Evolutionary conservation across 192 early-diverging fungal species (phyloP), one percentile per base, ranked within the genome.

Genomic region (Linnemannia schmuckeri): DNA sequence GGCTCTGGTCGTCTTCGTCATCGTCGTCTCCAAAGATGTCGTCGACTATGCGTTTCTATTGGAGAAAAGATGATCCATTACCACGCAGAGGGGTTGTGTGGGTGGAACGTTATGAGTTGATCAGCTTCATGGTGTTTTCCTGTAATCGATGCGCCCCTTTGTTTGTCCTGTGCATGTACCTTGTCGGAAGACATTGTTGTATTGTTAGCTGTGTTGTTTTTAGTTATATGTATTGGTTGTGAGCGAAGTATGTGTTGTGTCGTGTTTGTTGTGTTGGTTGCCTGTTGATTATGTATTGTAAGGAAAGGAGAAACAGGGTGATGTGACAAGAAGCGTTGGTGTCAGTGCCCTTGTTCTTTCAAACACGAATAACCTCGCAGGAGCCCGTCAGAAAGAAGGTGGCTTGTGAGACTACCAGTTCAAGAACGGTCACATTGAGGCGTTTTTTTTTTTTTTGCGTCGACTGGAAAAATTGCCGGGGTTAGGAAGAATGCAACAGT

Each of bases 21-120:
- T 87, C 83, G 46, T 85, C 85, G 54, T 87, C 85, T n/a, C 85
- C 85, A 78, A 87, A 87, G 72, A 80, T 81, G 37, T 87, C 85
- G 46, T 76, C 79, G 15, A 49, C 69, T 24, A 75, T 81, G 63
- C 63, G 75, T 74, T 87, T 81, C 79, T 87, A 74, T 24, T 63
- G 66, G 38, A 37, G 35, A 20, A 44, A 37, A 27, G 44, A 70
- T 71, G 66, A 76, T 52, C 18, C 49, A 52, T 52, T 18, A 6
- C 20, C 49, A 22, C 1, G 18, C 15, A 52, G 5, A 12, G 42
- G 42, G 46, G 37, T 18, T 74, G n/a, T 10, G 57, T 10, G n/a
- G 40, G 18, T 6, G 33, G 75, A 38, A 27, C 24, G 30, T 41
- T 9, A 52, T 20, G 27, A 37, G 30, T 8, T 47, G 46, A 35